Conservation (phyloP, 176 grass and related monocot species). For the Oryza longistaminata region DNA sequence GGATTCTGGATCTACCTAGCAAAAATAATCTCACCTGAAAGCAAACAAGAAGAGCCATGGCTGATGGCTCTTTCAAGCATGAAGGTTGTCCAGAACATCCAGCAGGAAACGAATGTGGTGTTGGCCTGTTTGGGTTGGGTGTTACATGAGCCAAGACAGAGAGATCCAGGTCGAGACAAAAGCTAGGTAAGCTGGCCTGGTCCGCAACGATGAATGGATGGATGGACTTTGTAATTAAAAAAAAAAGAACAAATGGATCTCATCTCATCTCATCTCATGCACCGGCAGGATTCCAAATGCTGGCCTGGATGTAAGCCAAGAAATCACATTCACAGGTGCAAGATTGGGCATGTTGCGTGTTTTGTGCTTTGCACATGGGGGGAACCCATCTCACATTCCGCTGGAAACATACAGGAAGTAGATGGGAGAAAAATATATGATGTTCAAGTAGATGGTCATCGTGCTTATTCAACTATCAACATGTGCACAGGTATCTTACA, state of each 20-base stretch:
- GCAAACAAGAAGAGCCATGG: background rate
- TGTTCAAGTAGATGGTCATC: constrained; percentile 30
- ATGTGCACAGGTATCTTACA: constrained; percentile 49
- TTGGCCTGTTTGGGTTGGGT: background rate
- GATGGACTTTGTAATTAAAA: background rate
- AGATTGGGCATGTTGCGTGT: background rate
- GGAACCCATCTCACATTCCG: background rate
- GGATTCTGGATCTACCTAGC: background rate
- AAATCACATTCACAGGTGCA: background rate
- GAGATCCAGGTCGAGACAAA: constrained; percentile 10
- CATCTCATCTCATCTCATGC: background rate
- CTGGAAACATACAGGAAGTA: background rate
- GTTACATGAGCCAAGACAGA: constrained; percentile 6
- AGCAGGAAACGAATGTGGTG: constrained; percentile 32
- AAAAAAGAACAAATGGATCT: background rate
- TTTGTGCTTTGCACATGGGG: background rate
- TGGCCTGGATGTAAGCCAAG: background rate
- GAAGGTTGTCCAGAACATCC: background rate
- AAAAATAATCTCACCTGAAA: background rate
- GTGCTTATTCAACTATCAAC: constrained; percentile 46
- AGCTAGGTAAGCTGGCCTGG: constrained; percentile 25
- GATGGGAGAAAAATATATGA: constrained; percentile 7
- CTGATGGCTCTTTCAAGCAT: background rate
- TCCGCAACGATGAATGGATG: background rate
- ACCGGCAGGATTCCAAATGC: constrained; percentile 8